Percentiles rank a stretch among this genome's conserved stretches.
Conservation (phyloP, 352 stramenopile species). For the Phytophthora chlamydospora region DNA sequence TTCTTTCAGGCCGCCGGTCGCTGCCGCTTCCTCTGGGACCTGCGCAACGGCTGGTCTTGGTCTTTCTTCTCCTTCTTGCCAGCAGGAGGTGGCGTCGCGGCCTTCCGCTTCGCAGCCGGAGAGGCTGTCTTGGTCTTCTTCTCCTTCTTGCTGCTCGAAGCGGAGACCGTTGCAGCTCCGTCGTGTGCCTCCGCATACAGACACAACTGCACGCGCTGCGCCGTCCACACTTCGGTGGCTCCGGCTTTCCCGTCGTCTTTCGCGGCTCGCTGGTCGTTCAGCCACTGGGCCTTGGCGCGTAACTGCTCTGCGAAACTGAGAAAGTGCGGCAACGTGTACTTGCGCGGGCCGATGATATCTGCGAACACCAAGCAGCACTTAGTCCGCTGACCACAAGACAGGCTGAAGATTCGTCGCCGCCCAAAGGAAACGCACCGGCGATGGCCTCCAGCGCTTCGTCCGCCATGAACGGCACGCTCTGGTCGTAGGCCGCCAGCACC, state of each 20-base stretch:
- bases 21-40: slow-evolving; percentile 33
- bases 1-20: slow-evolving; percentile 4
- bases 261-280: slow-evolving; percentile 46
- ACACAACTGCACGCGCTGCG: slow-evolving; percentile 75
- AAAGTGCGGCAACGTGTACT: slow-evolving; percentile 84
- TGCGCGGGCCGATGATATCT: slow-evolving; percentile 71
- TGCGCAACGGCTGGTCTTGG: slow-evolving; percentile 18
- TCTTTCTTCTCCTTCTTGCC: slow-evolving; percentile 14
- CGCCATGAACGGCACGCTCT: slow-evolving; percentile 75
- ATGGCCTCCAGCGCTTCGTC: slow-evolving; percentile 82
- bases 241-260: slow-evolving; percentile 31
- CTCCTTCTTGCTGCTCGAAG: slow-evolving; percentile 15
- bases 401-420: not conserved
- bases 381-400: slow-evolving; percentile 7
- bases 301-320: slow-evolving; percentile 64
- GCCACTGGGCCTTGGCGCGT: slow-evolving; percentile 57
- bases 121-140: slow-evolving; percentile 20
- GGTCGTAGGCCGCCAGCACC: slow-evolving; percentile 73
- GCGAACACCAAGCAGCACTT: slow-evolving; percentile 6
- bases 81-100: slow-evolving; percentile 2
- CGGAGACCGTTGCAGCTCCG: not conserved
- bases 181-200: slow-evolving; percentile 57
- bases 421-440: slow-evolving; percentile 40
- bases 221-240: slow-evolving; percentile 46
- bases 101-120: slow-evolving; percentile 26